Conservation (phyloP, 2,329 filamentous ascomycete genomes). For the Amylocarpus encephaloides region DNA sequence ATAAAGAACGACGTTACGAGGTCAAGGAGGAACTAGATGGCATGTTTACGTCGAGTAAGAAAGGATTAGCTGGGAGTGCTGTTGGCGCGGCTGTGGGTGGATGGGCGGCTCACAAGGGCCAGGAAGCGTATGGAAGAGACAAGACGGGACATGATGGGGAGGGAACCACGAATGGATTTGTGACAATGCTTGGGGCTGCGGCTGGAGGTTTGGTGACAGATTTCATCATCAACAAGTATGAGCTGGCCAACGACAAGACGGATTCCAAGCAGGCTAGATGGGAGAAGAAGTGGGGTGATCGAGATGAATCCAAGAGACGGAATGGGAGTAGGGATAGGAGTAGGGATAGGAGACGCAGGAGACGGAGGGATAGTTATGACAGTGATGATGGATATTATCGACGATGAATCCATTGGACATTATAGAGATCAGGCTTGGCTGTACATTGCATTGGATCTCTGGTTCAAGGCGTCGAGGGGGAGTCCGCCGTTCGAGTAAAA, state of each 20-base stretch:
- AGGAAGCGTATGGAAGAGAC: slow-evolving; percentile 15
- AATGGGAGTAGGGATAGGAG: slow-evolving; percentile 1
- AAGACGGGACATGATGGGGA: neutral
- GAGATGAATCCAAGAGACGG: slow-evolving; percentile 3
- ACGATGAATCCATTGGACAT: neutral
- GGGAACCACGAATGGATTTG: slow-evolving; percentile 10
- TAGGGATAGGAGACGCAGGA: neutral
- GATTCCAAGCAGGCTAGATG: slow-evolving; percentile 12
- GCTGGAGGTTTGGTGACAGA: slow-evolving; percentile 24
- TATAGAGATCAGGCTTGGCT: neutral
- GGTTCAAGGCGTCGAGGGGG: no score
- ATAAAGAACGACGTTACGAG: slow-evolving; percentile 14
- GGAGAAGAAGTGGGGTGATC: slow-evolving; percentile 13
- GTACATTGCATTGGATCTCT: no score
- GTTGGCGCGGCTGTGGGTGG: slow-evolving; percentile 24
- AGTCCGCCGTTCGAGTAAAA: no score
- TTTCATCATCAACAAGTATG: slow-evolving; percentile 22
- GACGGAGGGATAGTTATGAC: slow-evolving; percentile 3
- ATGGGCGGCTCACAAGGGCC: slow-evolving; percentile 24
- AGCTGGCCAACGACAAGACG: slow-evolving; percentile 17
- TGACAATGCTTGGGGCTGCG: slow-evolving; percentile 25
- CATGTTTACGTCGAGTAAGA: slow-evolving; percentile 18
- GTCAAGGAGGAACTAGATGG: slow-evolving; percentile 22
- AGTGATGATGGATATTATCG: slow-evolving; percentile 3
- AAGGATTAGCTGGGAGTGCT: slow-evolving; percentile 18